A percentile compares a stretch with the other conserved stretches of the same genome.
phyloP scores from a whole-genome alignment of 495 filamentous ascomycete genomes.

The Astrothelium macrocarpum region DNA sequence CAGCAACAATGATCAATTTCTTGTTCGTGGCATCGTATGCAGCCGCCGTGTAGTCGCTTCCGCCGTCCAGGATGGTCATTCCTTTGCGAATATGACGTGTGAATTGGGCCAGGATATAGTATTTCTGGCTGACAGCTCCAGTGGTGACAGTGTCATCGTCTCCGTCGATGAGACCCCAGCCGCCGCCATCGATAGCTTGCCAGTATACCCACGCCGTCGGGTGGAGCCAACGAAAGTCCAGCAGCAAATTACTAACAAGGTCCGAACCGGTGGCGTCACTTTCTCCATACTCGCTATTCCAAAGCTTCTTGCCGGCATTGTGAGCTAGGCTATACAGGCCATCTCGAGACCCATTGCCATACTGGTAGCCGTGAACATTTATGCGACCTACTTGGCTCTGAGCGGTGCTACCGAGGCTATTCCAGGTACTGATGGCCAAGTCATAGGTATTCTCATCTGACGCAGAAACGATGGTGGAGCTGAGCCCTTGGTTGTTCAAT shows the following conservation, averaged over 20 bases:
- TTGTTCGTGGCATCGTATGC: background rate
- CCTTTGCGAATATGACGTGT: background rate
- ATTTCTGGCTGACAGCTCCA: background rate
- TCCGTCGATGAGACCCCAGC: background rate
- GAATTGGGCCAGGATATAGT: background rate
- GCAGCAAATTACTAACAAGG: background rate
- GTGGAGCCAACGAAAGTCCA: background rate
- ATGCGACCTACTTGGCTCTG: constrained; percentile 23
- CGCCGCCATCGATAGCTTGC: background rate
- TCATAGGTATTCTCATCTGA: constrained; percentile 17
- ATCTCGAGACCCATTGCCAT: constrained; percentile 24
- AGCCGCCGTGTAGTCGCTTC: background rate
- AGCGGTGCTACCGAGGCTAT: constrained; percentile 21
- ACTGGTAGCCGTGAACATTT: constrained; percentile 36
- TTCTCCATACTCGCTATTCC: constrained; percentile 37
- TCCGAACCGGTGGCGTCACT: constrained; percentile 13
- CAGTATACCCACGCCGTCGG: background rate
- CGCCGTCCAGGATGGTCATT: background rate
- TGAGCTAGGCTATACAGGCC: constrained; percentile 19
- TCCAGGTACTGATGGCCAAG: constrained; percentile 27
- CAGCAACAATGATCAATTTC: background rate
- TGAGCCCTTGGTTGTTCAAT: constrained; percentile 25
- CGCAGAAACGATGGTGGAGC: constrained; percentile 24
- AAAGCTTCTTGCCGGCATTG: constrained; percentile 26
- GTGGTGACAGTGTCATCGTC: background rate